Evolutionary conservation across 371 early-diverging fungal genomes (phyloP).

Genomic region (Nematocida ironsii): DNA sequence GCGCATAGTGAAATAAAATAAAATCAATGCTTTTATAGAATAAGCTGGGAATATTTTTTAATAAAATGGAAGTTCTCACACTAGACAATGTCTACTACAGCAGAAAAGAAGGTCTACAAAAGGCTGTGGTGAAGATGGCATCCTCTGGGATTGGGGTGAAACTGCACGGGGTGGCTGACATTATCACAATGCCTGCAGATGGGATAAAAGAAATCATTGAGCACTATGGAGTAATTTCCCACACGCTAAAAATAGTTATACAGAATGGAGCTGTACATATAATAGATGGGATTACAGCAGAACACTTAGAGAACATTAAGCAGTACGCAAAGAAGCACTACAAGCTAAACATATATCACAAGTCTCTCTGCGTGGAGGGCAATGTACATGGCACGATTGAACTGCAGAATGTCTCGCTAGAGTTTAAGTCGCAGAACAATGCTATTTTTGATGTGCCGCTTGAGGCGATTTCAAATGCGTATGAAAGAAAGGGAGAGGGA

Average conservation of each 20-base stretch:
- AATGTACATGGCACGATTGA: constrained; percentile 61
- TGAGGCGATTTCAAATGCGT: constrained; percentile 63
- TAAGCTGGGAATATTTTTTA: constrained; percentile 19
- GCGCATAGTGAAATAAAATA: neutral
- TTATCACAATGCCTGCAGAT: constrained; percentile 59
- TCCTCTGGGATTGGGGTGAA: constrained; percentile 67
- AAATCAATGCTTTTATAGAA: constrained; percentile 1
- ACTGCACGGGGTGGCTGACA: constrained; percentile 15
- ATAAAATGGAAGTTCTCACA: constrained; percentile 64
- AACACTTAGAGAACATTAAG: constrained; percentile 60
- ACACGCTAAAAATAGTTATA: constrained; percentile 58
- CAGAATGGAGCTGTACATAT: constrained; percentile 53
- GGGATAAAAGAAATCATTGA: constrained; percentile 66
- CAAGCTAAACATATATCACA: constrained; percentile 61
- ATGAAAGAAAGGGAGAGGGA: constrained; percentile 66
- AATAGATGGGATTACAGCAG: constrained; percentile 58
- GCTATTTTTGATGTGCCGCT: constrained; percentile 68
- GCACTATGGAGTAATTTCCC: constrained; percentile 60
- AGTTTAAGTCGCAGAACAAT: constrained; percentile 59
- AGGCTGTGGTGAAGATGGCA: constrained; percentile 63
- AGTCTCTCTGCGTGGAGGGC: constrained; percentile 60
- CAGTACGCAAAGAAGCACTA: constrained; percentile 57
- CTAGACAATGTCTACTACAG: constrained; percentile 55
- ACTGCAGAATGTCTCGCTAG: constrained; percentile 58
- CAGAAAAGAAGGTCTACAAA: constrained; percentile 21